Conservation (phyloP, 768 basidiomycete species). For the Boletus huronensis region DNA sequence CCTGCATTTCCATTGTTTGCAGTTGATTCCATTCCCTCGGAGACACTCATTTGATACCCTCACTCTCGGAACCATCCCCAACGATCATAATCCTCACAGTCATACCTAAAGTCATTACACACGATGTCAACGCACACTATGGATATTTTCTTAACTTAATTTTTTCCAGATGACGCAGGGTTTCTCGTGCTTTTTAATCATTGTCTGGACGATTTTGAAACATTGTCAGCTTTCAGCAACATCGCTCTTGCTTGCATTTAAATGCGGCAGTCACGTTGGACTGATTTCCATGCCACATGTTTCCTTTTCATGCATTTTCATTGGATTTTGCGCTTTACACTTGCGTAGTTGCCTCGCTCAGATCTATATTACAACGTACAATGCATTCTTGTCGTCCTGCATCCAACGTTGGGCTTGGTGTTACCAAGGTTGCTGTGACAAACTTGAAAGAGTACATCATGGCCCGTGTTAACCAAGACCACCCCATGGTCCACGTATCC, state of each 20-base stretch:
- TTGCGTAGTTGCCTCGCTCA: slow-evolving; percentile 3
- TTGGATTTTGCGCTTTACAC: slow-evolving; percentile 6
- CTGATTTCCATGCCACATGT: slow-evolving; percentile 9
- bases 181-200: slow-evolving; percentile 6
- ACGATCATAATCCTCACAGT: slow-evolving; percentile 13
- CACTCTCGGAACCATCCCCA: slow-evolving; percentile 14
- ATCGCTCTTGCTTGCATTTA: slow-evolving; percentile 8
- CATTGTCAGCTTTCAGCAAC: slow-evolving; percentile 9
- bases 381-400: slow-evolving; percentile 16
- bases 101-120: slow-evolving; percentile 15
- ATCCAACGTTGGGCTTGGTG: neutral
- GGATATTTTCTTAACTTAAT: slow-evolving; percentile 26
- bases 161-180: neutral
- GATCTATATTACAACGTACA: slow-evolving; percentile 30
- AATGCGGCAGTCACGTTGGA: slow-evolving; percentile 15
- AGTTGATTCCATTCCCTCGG: slow-evolving; percentile 17
- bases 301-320: slow-evolving; percentile 12
- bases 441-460: neutral
- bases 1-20: slow-evolving; percentile 11
- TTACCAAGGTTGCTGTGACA: neutral
- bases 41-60: slow-evolving; percentile 30
- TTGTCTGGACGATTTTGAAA: slow-evolving; percentile 19
- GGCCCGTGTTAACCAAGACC: slow-evolving; percentile 55
- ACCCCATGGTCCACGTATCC: slow-evolving; percentile 90
- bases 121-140: slow-evolving; percentile 14